Evolutionary conservation across 805 yeast species (phyloP), one percentile per base, ranked within the genome.

Genomic region (Cyberlindnera japonica): DNA sequence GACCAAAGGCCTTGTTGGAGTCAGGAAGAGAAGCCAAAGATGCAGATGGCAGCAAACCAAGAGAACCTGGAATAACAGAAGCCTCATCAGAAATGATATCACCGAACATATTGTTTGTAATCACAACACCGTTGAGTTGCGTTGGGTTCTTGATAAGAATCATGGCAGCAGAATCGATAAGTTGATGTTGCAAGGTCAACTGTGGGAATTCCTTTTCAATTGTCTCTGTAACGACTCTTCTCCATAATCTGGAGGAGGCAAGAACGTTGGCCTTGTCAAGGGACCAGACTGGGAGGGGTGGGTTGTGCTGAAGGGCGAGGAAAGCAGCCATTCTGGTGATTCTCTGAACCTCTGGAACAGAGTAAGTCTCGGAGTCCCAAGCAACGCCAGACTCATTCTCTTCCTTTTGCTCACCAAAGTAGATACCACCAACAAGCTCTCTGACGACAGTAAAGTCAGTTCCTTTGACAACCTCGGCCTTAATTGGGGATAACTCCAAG

Each of bases 91-190:
- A 85, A 57, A 93, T 87, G 64, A 93, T 93, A 64, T 93, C 99
- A 59, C 99, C 99, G 64, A 93, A 93, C 95, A 93, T 91, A 71
- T 93, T 93, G 56, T 84, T 81, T 33, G 98, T 91, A 61, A 93
- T 79, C 37, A 93, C 79, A 37, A 93, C 75, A 67, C 99, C 99
- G 62, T 93, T 93, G 61, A 93, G 76, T 53, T 81, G 81, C 31
- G 90, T 83, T 56, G 99, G 99, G 47, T 77, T 79, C 68, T 93
- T 89, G 55, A 93, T 85, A 54, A 93, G 71, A 59, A 91, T 91
- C 99, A 93, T 93, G 37, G 99, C 98, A 38, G 99, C 99, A 12
- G 98, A 90, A 67, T 93, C 99, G 57, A 93, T 91, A 64, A 93
- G 77, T 72, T 93, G 99, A 68, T 93, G 96, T 63, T 91, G 87